A percentile compares a stretch with the other conserved stretches of the same genome.
Evolutionary conservation across 345 rosid genomes (phyloP).

Genomic region (Corchorus capsularis): DNA sequence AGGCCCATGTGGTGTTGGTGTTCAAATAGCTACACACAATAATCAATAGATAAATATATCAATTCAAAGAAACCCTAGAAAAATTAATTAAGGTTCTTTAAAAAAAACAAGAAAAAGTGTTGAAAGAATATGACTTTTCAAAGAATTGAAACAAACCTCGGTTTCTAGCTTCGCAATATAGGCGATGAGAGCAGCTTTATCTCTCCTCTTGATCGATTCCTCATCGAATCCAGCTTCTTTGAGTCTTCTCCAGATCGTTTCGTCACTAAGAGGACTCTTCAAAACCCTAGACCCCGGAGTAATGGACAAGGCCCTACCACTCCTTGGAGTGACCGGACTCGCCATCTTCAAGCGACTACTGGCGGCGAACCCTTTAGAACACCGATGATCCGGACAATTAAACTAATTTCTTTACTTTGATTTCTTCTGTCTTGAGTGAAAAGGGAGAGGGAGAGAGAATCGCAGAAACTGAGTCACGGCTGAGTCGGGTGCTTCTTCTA

Average conservation of each 20-base stretch:
- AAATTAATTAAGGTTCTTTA: too few relatives aligned
- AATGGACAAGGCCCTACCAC: constrained; percentile 35
- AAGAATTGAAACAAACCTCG: constrained; percentile 52
- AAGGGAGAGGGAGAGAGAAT: not conserved
- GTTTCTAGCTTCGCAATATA: constrained; percentile 90
- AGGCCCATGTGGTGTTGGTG: constrained; percentile 97
- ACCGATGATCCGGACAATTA: not conserved
- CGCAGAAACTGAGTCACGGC: too few relatives aligned
- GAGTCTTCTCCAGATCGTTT: constrained; percentile 74
- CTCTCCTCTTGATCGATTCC: constrained; percentile 74
- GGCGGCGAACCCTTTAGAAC: constrained; percentile 26
- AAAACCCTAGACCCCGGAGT: constrained; percentile 70
- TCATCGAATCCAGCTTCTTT: constrained; percentile 91
- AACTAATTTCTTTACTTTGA: not conserved
- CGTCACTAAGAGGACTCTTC: constrained; percentile 60
- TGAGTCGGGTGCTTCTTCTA: not conserved
- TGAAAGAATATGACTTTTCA: not conserved
- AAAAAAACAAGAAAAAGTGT: not conserved
- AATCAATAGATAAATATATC: constrained; percentile 14
- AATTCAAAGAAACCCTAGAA: not conserved
- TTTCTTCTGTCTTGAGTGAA: not conserved
- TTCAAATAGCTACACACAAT: constrained; percentile 64
- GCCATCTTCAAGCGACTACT: constrained; percentile 49
- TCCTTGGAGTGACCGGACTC: constrained; percentile 56
- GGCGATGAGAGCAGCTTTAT: constrained; percentile 85